phyloP scores from a whole-genome alignment of 805 yeast species.

The Metschnikowia drakensbergensis region DNA sequence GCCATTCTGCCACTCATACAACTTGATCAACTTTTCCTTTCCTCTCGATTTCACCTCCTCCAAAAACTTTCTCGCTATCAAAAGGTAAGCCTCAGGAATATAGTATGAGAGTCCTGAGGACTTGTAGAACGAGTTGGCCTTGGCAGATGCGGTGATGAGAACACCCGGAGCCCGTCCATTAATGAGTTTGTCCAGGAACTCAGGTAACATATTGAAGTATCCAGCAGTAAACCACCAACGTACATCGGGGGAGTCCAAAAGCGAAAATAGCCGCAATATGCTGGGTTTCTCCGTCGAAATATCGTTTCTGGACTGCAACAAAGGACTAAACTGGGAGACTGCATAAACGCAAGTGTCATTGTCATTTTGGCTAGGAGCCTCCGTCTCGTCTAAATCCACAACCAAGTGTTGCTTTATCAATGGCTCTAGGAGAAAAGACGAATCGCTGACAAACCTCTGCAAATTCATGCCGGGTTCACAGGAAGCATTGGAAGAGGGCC shows the following conservation, averaged over 20 bases:
- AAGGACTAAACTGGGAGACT: constrained; percentile 84
- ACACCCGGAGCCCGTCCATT: constrained; percentile 57
- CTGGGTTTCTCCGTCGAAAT: constrained; percentile 79
- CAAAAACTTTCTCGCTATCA: constrained; percentile 68
- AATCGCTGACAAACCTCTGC: constrained; percentile 48
- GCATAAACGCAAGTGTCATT: constrained; percentile 76
- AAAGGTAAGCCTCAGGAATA: constrained; percentile 82
- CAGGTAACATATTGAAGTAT: constrained; percentile 86
- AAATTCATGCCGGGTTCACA: constrained; percentile 63
- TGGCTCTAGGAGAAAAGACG: constrained; percentile 56
- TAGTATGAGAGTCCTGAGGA: constrained; percentile 77
- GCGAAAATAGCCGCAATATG: constrained; percentile 56
- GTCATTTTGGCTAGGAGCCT: constrained; percentile 27
- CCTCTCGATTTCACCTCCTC: constrained; percentile 43
- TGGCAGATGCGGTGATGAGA: constrained; percentile 88
- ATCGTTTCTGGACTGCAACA: constrained; percentile 54
- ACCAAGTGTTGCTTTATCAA: constrained; percentile 47
- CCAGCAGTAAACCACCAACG: constrained; percentile 94
- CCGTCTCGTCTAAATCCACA: constrained; percentile 28
- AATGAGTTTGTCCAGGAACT: constrained; percentile 56
- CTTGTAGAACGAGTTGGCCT: constrained; percentile 85
- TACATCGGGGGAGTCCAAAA: constrained; percentile 49
- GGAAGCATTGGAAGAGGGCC: constrained; percentile 70
- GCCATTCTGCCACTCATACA: constrained; percentile 87
- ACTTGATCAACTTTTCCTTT: constrained; percentile 44